These are phyloP conservation scores for Russula virescens DNA, from an alignment of 768 basidiomycete species.

Conservation along the genomic window DNA sequence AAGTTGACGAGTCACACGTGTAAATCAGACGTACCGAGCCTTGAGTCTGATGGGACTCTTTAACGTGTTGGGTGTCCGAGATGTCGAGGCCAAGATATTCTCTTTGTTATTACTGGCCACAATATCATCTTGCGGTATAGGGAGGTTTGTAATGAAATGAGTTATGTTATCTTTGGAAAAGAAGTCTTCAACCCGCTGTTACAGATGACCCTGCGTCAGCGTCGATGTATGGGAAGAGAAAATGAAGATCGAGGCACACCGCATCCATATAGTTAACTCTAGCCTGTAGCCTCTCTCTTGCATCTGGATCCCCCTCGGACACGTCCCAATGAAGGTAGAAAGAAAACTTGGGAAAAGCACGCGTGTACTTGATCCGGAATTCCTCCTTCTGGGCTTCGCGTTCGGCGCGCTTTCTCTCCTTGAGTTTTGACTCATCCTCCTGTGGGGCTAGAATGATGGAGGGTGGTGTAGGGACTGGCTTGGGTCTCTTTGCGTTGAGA, in stretches of 20 bases:
- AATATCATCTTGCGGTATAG: slow-evolving; percentile 32
- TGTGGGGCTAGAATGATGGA: slow-evolving; percentile 6
- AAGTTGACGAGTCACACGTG: background rate
- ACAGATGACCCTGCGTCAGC: slow-evolving; percentile 7
- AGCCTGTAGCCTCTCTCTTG: slow-evolving; percentile 41
- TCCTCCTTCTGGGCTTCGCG: slow-evolving; percentile 25
- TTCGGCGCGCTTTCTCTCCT: slow-evolving; percentile 22
- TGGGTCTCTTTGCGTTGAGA: slow-evolving; percentile 21
- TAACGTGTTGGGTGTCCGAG: slow-evolving; percentile 30
- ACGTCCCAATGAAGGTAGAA: slow-evolving; percentile 71
- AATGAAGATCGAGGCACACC: slow-evolving; percentile 45
- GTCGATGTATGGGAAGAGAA: background rate
- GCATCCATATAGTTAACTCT: slow-evolving; percentile 66
- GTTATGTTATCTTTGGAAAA: slow-evolving; percentile 75
- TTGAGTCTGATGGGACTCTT: slow-evolving; percentile 65
- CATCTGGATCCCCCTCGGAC: slow-evolving; percentile 45
- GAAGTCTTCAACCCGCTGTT: slow-evolving; percentile 78
- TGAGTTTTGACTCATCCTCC: slow-evolving; percentile 20
- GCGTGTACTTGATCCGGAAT: slow-evolving; percentile 23
- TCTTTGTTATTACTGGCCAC: slow-evolving; percentile 51
- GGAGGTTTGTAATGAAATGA: slow-evolving; percentile 74
- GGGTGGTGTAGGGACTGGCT: slow-evolving; percentile 17
- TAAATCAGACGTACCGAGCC: slow-evolving; percentile 43
- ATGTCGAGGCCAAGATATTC: slow-evolving; percentile 39
- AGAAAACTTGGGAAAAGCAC: slow-evolving; percentile 67